Evolutionary conservation across 352 stramenopile genomes (phyloP), one percentile per base, ranked within the genome.

Genomic region (Pythium grandisporangium): DNA sequence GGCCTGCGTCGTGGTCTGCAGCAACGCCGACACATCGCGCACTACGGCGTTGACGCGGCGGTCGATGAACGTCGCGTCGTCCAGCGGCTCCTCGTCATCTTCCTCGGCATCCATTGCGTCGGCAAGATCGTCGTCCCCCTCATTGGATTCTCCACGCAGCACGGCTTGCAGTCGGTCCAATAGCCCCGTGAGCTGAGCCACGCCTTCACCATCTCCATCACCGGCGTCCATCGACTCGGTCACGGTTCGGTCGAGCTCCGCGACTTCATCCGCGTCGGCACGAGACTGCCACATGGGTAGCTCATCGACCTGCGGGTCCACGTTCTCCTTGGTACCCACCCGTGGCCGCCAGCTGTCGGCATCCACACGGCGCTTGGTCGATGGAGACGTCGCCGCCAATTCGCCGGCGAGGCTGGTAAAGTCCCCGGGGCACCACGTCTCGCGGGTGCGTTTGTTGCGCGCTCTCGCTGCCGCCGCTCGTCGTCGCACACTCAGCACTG

Each of bases 381-480:
- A 57, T 24, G 66, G 72, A 14, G 40, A 33, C 11, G 25, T 24
- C 20, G 30, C 30, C 17, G 37, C 27, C n/a, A 36, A 33, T 32
- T 60, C 50, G 19, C 49, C 26, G 1, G 45, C 45, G n/a, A 55
- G 63, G 24, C 53, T 38, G 12, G 61, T 50, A 23, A 90, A 77
- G 43, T 91, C 72, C 0, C 74, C 78, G 0, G 78, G 78, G 33
- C 64, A 61, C 78, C 78, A 91, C 14, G 78, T 91, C 51, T 88
- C 74, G 23, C 78, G 55, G 33, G 42, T 59, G 8, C 69, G 66
- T 42, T 88, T 85, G 5, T 30, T 37, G 0, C 60, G 46, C 14
- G 53, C 54, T n/a, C n/a, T n/a, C n/a, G n/a, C n/a, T n/a, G n/a
- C n/a, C n/a, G n/a, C n/a, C n/a, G n/a, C n/a, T n/a, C n/a, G n/a